Base-by-base conservation (phyloP, 257 asterid genomes). In the Misopates orontium region DNA sequence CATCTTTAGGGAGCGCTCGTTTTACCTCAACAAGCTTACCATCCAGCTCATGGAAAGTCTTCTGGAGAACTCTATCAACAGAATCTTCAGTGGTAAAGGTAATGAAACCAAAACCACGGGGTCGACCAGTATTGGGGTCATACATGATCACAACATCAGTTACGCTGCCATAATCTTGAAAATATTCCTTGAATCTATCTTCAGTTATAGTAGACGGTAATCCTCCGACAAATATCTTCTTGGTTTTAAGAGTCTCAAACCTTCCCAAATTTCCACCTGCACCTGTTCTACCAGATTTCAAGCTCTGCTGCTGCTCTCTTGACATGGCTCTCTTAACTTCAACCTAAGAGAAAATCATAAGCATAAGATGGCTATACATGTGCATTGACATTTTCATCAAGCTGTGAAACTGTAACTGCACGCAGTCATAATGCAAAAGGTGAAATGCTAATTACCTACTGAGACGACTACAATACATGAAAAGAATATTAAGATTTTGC, bases 61-160 rank as follows among this genome's bases (percentile, higher is more conserved):
- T 80, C 47, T 70, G 71, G 40, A 77, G 60, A 60, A 73, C 82
- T 56, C 71, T 60, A 54, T 80, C 85, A 28, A 80, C 78, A 31
- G 80, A 70, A n/a, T 80, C 85, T 67, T 80, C 82, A 0, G 76
- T 62, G 64, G 75, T 74, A 64, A 77, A 80, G 48, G 80, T 76
- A 67, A 80, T 74, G 64, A 80, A 80, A 63, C 85, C 85, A 60
- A 80, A 80, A 13, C 85, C 85, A 59, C 85, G 85, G 1, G 85
- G 77, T 12, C 82, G 71, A 45, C 77, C 70, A 39, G 82, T 80
- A 16, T 40, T 57, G 22, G 71, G 76, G 48, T 80, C 82, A 19
- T 70, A 67, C 79, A 79, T 76, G 44, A 79, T 79, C 44, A 76
- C 79, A 53, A 74, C 81, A 71, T 79, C 84, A 18, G 71, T 70